Conservation (phyloP, 257 asterid species). For the Vinca minor region DNA sequence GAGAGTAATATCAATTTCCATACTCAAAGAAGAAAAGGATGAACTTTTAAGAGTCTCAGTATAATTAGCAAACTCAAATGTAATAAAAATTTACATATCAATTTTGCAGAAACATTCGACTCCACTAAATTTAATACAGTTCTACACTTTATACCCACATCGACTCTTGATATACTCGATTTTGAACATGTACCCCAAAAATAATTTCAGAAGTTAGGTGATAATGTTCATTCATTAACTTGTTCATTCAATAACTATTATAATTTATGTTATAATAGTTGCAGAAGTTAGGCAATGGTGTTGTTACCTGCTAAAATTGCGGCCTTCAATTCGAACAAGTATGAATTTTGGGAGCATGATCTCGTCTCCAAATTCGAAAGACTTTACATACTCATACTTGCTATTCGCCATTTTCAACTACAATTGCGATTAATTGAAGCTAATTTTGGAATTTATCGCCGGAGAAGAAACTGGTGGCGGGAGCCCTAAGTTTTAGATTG, state of each 20-base stretch:
- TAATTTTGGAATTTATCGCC: too few species aligned
- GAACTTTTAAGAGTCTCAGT: too few species aligned
- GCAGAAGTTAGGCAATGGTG: neutral
- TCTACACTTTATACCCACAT: neutral
- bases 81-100: too few species aligned
- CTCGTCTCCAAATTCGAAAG: slow-evolving; percentile 60
- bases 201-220: too few species aligned
- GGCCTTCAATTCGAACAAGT: slow-evolving; percentile 46
- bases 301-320: slow-evolving; percentile 42
- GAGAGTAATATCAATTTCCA: slow-evolving; percentile 5
- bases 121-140: neutral
- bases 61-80: neutral
- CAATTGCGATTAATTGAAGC: too few species aligned
- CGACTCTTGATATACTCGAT: too few species aligned
- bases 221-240: too few species aligned
- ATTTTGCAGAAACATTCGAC: neutral
- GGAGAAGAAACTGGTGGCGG: too few species aligned
- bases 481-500: too few species aligned
- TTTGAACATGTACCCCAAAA: too few species aligned
- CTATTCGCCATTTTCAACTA: slow-evolving; percentile 94
- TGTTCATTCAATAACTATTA: too few species aligned
- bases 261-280: too few species aligned
- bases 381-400: slow-evolving; percentile 78
- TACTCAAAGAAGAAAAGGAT: neutral
- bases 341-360: slow-evolving; percentile 55